A percentile compares a stretch with the other conserved stretches of the same genome.
Conservation (phyloP, 768 basidiomycete genomes). For the Pleurotus cornucopiae region DNA sequence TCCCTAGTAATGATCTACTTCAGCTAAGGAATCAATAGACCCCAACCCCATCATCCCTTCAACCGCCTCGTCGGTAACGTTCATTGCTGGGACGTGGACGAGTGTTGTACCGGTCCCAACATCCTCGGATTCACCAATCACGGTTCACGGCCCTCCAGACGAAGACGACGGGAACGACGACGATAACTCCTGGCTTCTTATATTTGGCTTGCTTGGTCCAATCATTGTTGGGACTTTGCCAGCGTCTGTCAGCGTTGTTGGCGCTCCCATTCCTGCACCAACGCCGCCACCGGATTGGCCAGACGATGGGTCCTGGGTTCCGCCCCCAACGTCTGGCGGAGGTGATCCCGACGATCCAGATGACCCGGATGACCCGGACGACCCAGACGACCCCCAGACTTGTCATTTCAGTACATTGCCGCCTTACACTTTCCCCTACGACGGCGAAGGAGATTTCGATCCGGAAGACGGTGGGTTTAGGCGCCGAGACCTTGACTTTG, state of each 20-base stretch:
- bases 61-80: neutral
- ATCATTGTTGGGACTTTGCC: neutral
- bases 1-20: neutral
- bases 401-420: neutral
- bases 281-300: slow-evolving; percentile 2
- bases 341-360: neutral
- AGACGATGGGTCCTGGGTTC: neutral
- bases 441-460: neutral
- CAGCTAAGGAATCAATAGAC: neutral
- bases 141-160: neutral
- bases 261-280: neutral
- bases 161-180: neutral
- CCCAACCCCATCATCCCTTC: neutral
- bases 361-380: neutral
- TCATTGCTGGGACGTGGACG: slow-evolving; percentile 3
- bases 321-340: neutral
- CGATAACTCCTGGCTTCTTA: neutral
- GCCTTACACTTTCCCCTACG: slow-evolving; percentile 1
- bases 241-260: neutral
- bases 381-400: neutral
- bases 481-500: neutral
- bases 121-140: neutral
- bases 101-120: slow-evolving; percentile 1
- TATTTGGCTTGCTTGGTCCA: neutral
- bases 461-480: neutral